Percentiles rank a stretch among this genome's conserved stretches.
These are phyloP conservation scores for Naganishia liquefaciens DNA, from an alignment of 1,284 basidiomycete genomes.

Conservation along the genomic window DNA sequence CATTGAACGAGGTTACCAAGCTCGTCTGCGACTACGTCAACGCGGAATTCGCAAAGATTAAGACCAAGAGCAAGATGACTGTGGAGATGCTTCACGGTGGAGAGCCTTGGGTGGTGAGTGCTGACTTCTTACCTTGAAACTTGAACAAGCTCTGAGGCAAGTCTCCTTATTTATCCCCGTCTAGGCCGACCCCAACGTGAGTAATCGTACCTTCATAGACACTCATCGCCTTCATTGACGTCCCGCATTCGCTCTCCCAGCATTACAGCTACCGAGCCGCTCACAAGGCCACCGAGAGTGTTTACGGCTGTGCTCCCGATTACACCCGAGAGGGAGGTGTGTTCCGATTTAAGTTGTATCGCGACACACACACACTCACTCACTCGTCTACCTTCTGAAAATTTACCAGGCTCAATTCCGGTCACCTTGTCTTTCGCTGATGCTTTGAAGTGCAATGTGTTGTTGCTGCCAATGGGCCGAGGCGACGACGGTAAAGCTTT, in stretches of 20 bases:
- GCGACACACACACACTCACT: background rate
- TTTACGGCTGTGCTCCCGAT: conserved; percentile 82
- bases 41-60: conserved; percentile 77
- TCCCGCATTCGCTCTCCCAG: conserved; percentile 30
- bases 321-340: conserved; percentile 79
- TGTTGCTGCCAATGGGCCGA: conserved; percentile 87
- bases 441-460: conserved; percentile 67
- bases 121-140: background rate
- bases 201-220: background rate
- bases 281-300: conserved; percentile 67
- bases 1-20: conserved; percentile 67
- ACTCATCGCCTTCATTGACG: background rate
- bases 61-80: conserved; percentile 73
- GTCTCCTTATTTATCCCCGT: background rate
- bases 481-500: conserved; percentile 77
- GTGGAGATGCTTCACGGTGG: conserved; percentile 76
- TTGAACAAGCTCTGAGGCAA: background rate
- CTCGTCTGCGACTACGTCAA: conserved; percentile 72
- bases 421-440: conserved; percentile 96
- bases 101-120: conserved; percentile 73
- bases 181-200: conserved; percentile 46
- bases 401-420: conserved; percentile 74
- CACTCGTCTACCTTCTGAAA: background rate
- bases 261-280: conserved; percentile 98
- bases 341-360: conserved; percentile 6